Evolutionary conservation across 345 rosid genomes (phyloP).

Genomic region (Kandelia obovata): DNA sequence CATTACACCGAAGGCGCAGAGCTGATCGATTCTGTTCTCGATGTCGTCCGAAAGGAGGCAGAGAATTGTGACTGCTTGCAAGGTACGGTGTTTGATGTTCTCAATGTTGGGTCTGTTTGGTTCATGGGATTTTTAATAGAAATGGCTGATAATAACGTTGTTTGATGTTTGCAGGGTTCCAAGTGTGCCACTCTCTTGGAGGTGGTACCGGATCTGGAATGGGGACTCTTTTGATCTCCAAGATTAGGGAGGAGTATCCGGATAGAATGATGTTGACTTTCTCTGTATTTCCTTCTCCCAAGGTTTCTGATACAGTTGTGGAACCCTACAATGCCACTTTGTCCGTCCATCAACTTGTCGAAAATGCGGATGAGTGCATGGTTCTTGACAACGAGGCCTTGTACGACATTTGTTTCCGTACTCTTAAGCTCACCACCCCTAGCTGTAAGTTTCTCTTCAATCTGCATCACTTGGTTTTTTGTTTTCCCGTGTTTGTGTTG

Average conservation of each 20-base stretch:
- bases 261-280: constrained; percentile 33
- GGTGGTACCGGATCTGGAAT: constrained; percentile 35
- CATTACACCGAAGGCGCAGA: constrained; percentile 34
- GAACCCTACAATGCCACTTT: constrained; percentile 33
- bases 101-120: not conserved
- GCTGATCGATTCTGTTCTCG: constrained; percentile 29
- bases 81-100: constrained; percentile 2
- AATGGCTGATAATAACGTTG: not conserved
- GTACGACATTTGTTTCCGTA: constrained; percentile 30
- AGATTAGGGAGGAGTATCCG: constrained; percentile 29
- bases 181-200: constrained; percentile 30
- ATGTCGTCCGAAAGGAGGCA: constrained; percentile 29
- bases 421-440: constrained; percentile 28
- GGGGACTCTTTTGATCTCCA: constrained; percentile 30
- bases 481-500: too few species aligned
- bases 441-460: constrained; percentile 19
- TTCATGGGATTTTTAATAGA: not conserved
- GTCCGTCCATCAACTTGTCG: constrained; percentile 30
- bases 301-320: constrained; percentile 31
- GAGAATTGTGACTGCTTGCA: constrained; percentile 32
- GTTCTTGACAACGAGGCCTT: constrained; percentile 30
- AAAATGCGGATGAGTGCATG: constrained; percentile 32
- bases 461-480: not conserved
- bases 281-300: constrained; percentile 28
- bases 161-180: constrained; percentile 17